Conservation (phyloP, 306 rosid species). For the Vachellia pachyceras region DNA sequence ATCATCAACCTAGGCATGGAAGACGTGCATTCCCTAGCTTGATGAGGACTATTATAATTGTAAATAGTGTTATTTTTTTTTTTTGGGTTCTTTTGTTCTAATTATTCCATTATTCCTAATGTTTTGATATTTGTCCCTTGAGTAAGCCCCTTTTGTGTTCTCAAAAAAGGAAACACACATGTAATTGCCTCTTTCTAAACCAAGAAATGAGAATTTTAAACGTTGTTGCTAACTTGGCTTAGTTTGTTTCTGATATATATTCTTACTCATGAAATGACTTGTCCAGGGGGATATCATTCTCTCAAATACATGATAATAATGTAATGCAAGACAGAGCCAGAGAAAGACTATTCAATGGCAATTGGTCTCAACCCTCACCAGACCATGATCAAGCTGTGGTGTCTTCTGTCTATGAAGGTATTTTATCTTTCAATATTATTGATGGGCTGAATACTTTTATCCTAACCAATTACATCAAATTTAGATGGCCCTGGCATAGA, state of each 20-base stretch:
- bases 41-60: not conserved
- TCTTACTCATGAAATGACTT: conserved; percentile 43
- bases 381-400: conserved; percentile 46
- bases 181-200: not conserved
- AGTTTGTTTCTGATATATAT: conserved; percentile 8
- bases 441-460: not conserved
- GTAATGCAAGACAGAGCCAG: conserved; percentile 35
- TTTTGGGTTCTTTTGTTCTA: not conserved
- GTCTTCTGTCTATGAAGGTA: conserved; percentile 61
- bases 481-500: conserved; percentile 87
- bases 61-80: not conserved
- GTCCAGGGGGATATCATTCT: conserved; percentile 58
- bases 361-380: conserved; percentile 41
- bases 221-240: not conserved
- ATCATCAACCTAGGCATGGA: not conserved
- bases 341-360: conserved; percentile 43
- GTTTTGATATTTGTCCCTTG: no score
- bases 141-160: not conserved
- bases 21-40: not conserved
- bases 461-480: conserved; percentile 39
- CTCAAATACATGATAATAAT: conserved; percentile 45
- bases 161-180: not conserved
- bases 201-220: not conserved
- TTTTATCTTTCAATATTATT: conserved; percentile 22
- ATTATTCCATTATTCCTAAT: no score